Conservation (phyloP, 1,284 basidiomycete species). For the Trametes sp. region DNA sequence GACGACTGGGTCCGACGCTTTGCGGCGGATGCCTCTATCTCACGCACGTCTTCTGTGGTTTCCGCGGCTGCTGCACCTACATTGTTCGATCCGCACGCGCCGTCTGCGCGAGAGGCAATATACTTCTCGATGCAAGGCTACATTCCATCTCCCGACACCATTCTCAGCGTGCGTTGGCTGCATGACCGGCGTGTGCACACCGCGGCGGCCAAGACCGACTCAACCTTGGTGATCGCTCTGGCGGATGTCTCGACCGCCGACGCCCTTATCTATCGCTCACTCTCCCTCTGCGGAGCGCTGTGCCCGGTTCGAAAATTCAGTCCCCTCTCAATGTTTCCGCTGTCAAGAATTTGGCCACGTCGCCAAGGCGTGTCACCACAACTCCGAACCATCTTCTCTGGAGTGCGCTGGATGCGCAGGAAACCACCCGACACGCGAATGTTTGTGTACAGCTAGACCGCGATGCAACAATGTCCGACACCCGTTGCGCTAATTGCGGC, state of each 20-base stretch:
- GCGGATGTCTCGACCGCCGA: neutral
- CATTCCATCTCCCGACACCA: neutral
- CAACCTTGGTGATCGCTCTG: slow-evolving; percentile 1
- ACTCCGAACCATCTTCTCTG: no score
- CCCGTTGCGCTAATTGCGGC: neutral
- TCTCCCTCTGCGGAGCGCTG: no score
- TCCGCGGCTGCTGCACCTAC: slow-evolving; percentile 8
- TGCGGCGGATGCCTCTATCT: neutral
- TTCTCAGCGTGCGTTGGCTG: slow-evolving; percentile 9
- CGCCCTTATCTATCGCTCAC: slow-evolving; percentile 6
- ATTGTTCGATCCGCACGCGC: slow-evolving; percentile 5
- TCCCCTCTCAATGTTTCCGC: no score
- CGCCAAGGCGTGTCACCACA: no score
- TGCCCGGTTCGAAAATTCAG: no score
- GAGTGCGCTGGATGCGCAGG: no score
- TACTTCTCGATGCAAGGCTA: neutral
- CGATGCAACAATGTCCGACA: neutral
- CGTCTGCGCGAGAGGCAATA: neutral
- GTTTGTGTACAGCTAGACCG: no score
- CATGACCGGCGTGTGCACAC: neutral
- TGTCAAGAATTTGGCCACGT: no score
- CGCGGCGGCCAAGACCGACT: neutral
- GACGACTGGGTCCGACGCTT: slow-evolving; percentile 5
- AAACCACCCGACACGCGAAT: no score
- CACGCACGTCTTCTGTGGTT: neutral